Percentiles rank a stretch among this genome's conserved stretches.
Evolutionary conservation across 257 asterid species (phyloP).

Genomic region (Scutellaria barbata): DNA sequence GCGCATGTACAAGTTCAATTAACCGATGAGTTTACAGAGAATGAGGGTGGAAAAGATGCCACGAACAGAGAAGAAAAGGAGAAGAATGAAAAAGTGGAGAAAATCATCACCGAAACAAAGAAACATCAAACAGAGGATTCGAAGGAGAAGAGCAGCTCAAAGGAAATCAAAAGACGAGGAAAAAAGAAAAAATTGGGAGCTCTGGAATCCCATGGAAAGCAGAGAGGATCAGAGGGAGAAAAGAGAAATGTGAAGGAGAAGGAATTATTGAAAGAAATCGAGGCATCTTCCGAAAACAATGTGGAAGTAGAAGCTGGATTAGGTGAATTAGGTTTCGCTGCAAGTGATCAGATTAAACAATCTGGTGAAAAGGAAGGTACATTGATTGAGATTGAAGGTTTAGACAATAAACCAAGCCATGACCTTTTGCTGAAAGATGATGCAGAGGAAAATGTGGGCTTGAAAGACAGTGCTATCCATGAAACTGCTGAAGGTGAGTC

Average conservation of each 20-base stretch:
- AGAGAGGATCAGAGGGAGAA: conserved; percentile 20
- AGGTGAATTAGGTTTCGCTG: neutral
- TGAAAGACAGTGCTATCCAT: too few species aligned
- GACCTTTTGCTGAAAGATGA: too few species aligned
- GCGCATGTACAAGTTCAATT: too few species aligned
- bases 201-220: conserved; percentile 23
- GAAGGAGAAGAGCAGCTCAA: conserved; percentile 26
- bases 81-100: neutral
- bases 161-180: conserved; percentile 20
- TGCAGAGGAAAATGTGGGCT: too few species aligned
- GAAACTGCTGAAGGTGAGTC: neutral
- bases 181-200: conserved; percentile 12
- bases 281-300: conserved; percentile 7
- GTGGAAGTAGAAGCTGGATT: neutral
- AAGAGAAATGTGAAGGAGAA: conserved; percentile 1
- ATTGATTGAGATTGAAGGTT: too few species aligned
- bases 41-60: conserved; percentile 29
- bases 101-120: conserved; percentile 7
- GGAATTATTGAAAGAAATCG: neutral
- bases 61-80: neutral
- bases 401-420: too few species aligned
- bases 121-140: conserved; percentile 1
- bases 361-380: too few species aligned
- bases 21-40: neutral
- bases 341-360: too few species aligned